phyloP scores from a whole-genome alignment of 257 asterid species.

The Penstemon davidsonii region DNA sequence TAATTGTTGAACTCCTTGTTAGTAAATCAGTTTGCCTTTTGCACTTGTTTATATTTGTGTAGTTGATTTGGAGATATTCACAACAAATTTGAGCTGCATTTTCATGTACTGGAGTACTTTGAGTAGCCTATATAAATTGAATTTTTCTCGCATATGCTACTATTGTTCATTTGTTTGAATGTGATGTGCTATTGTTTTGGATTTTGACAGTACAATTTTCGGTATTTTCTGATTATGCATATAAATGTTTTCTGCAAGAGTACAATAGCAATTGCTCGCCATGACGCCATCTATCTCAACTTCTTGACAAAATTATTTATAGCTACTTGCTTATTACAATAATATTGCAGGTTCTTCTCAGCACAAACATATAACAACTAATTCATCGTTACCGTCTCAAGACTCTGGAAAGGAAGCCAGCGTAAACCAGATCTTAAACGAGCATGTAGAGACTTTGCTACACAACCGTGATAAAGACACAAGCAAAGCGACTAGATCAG shows the following conservation, averaged over 20 bases:
- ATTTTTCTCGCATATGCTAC: too few relatives aligned
- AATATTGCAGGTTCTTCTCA: conserved; percentile 42
- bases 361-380: conserved; percentile 35
- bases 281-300: neutral
- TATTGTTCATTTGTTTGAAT: neutral
- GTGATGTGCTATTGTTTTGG: neutral
- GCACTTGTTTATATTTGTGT: too few relatives aligned
- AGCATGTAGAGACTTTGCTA: conserved; percentile 31
- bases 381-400: conserved; percentile 32
- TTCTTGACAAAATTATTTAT: neutral
- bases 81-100: too few relatives aligned
- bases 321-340: conserved; percentile 26
- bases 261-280: neutral
- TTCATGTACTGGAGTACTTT: too few relatives aligned
- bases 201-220: neutral
- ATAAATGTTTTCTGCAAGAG: conserved; percentile 1
- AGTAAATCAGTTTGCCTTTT: too few relatives aligned
- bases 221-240: conserved; percentile 10
- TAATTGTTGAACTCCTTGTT: too few relatives aligned
- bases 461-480: conserved; percentile 30
- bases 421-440: conserved; percentile 15
- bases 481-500: conserved; percentile 31
- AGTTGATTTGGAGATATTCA: too few relatives aligned
- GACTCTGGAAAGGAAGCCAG: conserved; percentile 34
- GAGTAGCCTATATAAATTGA: too few relatives aligned